Conservation (phyloP, 2,329 filamentous ascomycete species). For the Sporothrix dimorphospora region DNA sequence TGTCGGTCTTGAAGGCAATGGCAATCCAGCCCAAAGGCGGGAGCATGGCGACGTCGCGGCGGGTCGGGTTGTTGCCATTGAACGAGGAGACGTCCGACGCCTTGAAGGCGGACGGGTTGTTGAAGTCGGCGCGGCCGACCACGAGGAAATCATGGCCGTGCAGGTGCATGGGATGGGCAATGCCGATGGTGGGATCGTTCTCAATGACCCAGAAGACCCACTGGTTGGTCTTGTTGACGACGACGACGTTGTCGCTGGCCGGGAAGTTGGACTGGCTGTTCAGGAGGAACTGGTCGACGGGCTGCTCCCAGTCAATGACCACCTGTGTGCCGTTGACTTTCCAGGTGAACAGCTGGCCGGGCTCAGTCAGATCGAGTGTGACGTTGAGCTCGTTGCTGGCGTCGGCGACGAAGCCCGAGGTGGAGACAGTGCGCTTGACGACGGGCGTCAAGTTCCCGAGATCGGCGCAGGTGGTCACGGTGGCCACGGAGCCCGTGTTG, state of each 20-base stretch:
- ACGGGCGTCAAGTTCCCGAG: constrained; percentile 33
- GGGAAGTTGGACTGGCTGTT: constrained; percentile 33
- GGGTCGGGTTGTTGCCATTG: constrained; percentile 46
- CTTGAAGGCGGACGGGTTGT: constrained; percentile 27
- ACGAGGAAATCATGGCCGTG: constrained; percentile 39
- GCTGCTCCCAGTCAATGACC: constrained; percentile 44
- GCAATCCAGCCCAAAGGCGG: constrained; percentile 49
- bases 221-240: constrained; percentile 31
- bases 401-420: constrained; percentile 29
- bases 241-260: constrained; percentile 24
- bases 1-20: constrained; percentile 52
- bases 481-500: constrained; percentile 37
- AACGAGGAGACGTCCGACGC: constrained; percentile 34
- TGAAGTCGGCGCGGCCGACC: constrained; percentile 34
- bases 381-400: constrained; percentile 32
- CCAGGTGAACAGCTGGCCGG: constrained; percentile 42
- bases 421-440: constrained; percentile 31
- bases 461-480: constrained; percentile 34
- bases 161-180: constrained; percentile 36
- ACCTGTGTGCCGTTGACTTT: constrained; percentile 39
- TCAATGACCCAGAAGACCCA: constrained; percentile 34
- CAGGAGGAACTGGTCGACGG: constrained; percentile 42
- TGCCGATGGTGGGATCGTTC: constrained; percentile 26
- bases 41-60: constrained; percentile 50
- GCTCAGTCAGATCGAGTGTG: constrained; percentile 38